Conservation (phyloP, 2,329 filamentous ascomycete genomes). For the Phaeophleospora eucalypticola region DNA sequence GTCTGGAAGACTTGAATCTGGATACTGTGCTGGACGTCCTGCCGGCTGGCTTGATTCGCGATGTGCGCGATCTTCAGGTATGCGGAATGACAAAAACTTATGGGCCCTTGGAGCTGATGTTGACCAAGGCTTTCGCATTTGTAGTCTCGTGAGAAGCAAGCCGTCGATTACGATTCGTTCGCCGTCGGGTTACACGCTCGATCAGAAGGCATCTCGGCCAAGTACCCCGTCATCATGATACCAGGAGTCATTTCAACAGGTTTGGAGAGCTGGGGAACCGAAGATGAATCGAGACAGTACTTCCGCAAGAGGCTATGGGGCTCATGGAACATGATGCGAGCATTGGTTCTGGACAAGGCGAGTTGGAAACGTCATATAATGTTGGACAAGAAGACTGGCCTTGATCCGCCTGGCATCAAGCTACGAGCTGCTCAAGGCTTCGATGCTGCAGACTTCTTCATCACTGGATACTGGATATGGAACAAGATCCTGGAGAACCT, state of each 20-base stretch:
- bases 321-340: slow-evolving; percentile 98
- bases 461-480: slow-evolving; percentile 94
- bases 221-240: slow-evolving; percentile 93
- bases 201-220: slow-evolving; percentile 72
- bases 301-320: slow-evolving; percentile 95
- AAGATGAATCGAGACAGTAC: slow-evolving; percentile 77
- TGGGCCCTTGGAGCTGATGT: slow-evolving; percentile 20
- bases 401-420: slow-evolving; percentile 88
- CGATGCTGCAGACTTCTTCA: slow-evolving; percentile 94
- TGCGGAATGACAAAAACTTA: slow-evolving; percentile 41
- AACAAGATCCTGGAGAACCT: slow-evolving; percentile 98
- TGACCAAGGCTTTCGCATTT: slow-evolving; percentile 29
- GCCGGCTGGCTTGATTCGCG: slow-evolving; percentile 77
- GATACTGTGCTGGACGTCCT: slow-evolving; percentile 83
- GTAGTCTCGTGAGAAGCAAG: slow-evolving; percentile 79
- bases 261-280: slow-evolving; percentile 93
- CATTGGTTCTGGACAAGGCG: slow-evolving; percentile 87
- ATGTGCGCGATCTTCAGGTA: slow-evolving; percentile 81
- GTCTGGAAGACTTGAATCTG: slow-evolving; percentile 67
- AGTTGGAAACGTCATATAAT: slow-evolving; percentile 95
- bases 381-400: slow-evolving; percentile 84
- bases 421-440: slow-evolving; percentile 92
- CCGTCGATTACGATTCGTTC: slow-evolving; percentile 90
- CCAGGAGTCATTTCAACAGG: slow-evolving; percentile 97
- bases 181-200: slow-evolving; percentile 80